phyloP scores from a whole-genome alignment of 2,329 filamentous ascomycete genomes.

The Cladorrhinum sp. region DNA sequence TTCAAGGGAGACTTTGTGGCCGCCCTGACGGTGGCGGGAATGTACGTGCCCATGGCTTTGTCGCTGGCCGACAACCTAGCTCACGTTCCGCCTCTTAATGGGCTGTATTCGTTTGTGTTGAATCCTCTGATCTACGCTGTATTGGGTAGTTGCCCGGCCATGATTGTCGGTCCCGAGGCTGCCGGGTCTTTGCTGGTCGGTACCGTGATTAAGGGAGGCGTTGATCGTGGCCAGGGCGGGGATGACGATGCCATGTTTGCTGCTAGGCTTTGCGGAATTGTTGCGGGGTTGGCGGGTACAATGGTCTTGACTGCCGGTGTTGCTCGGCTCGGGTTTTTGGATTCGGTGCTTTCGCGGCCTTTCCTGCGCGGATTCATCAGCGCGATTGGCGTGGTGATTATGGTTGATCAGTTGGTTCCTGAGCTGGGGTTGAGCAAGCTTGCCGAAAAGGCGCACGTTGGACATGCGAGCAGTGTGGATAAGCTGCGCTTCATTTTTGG shows the following conservation, averaged over 20 bases:
- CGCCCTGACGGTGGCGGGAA: constrained; percentile 93
- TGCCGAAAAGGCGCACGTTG: constrained; percentile 61
- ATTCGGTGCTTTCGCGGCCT: constrained; percentile 88
- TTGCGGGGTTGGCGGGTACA: constrained; percentile 81
- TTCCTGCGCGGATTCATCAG: constrained; percentile 96
- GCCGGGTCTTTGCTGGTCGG: constrained; percentile 89
- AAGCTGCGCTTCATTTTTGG: constrained; percentile 77
- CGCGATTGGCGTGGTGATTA: constrained; percentile 92
- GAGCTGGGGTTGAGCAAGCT: constrained; percentile 73
- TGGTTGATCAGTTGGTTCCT: constrained; percentile 90
- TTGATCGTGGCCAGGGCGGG: constrained; percentile 62
- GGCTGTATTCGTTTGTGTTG: constrained; percentile 90
- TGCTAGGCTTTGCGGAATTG: constrained; percentile 80
- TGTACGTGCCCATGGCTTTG: constrained; percentile 96
- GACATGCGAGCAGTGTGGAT: constrained; percentile 80
- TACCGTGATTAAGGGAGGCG: constrained; percentile 75
- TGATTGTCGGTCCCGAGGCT: constrained; percentile 93
- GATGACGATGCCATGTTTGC: constrained; percentile 66
- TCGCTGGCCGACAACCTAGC: constrained; percentile 90
- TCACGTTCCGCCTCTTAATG: constrained; percentile 89
- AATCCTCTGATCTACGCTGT: constrained; percentile 88
- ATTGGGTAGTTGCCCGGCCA: constrained; percentile 84
- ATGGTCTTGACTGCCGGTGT: constrained; percentile 86
- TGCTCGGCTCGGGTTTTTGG: constrained; percentile 83
- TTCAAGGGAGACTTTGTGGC: constrained; percentile 83